These are phyloP conservation scores for Lepidium sativum DNA, from an alignment of 345 rosid genomes.

Conservation along the genomic window DNA sequence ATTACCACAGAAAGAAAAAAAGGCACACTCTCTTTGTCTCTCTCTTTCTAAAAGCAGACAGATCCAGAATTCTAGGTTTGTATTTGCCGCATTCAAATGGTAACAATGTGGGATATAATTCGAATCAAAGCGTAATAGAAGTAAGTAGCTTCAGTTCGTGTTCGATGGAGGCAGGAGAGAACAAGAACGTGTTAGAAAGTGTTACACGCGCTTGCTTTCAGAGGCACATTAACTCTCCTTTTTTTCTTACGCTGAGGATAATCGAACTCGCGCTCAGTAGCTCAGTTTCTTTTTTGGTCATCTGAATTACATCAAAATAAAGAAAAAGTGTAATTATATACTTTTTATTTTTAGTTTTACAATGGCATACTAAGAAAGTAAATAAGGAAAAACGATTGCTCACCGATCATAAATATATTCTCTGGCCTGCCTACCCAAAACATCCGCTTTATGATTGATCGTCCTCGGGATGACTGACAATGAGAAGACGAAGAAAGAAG, in stretches of 20 bases:
- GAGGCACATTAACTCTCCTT: not conserved
- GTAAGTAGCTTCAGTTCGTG: not conserved
- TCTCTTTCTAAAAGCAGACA: not conserved
- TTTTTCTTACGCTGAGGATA: accelerated
- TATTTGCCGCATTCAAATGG: not conserved
- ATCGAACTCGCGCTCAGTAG: not conserved
- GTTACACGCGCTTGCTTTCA: conserved; percentile 17
- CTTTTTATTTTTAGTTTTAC: too few relatives aligned
- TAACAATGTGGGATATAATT: not conserved
- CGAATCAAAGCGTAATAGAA: not conserved
- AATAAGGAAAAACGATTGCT: too few relatives aligned
- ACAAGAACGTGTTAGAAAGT: conserved; percentile 19
- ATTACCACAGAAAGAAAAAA: conserved; percentile 10
- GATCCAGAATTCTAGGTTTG: not conserved
- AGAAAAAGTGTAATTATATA: too few relatives aligned
- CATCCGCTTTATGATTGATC: too few relatives aligned
- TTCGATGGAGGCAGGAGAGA: conserved; percentile 2
- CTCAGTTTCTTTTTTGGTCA: not conserved
- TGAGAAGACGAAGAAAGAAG: too few relatives aligned
- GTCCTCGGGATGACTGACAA: too few relatives aligned
- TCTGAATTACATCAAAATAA: too few relatives aligned
- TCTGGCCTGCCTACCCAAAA: too few relatives aligned
- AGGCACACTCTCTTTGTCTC: not conserved
- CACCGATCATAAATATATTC: too few relatives aligned
- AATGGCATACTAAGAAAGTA: too few relatives aligned